phyloP scores from a whole-genome alignment of 2,329 filamentous ascomycete species.

The Botryosphaeria dothidea region DNA sequence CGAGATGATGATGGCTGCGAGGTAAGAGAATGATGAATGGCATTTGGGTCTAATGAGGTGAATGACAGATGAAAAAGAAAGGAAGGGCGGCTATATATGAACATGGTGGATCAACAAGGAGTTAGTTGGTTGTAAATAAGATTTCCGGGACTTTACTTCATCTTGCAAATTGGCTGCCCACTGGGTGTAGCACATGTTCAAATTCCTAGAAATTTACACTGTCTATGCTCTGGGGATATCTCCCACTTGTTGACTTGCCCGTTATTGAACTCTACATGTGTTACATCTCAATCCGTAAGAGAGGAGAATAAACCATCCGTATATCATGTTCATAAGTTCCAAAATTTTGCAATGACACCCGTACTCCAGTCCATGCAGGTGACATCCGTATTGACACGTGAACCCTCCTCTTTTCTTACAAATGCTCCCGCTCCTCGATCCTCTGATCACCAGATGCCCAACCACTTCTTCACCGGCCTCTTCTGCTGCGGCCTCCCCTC shows the following conservation, averaged over 20 bases:
- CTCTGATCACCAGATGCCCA: conserved; percentile 67
- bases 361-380: not conserved
- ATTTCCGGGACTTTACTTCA: not conserved
- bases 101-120: not conserved
- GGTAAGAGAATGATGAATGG: not conserved
- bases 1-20: conserved; percentile 4
- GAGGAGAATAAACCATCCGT: not conserved
- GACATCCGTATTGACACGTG: not conserved
- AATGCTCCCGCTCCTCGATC: not conserved
- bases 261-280: not conserved
- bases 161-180: conserved; percentile 4
- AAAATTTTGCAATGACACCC: not conserved
- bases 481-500: conserved; percentile 38
- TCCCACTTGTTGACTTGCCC: not conserved
- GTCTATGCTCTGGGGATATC: too few species aligned
- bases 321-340: not conserved
- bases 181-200: not conserved
- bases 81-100: not conserved
- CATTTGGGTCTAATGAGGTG: not conserved
- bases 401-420: not conserved
- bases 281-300: not conserved
- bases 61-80: not conserved
- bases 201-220: not conserved
- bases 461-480: conserved; percentile 73
- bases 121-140: conserved; percentile 4